These are phyloP conservation scores for Drechslera avenae DNA, from an alignment of 2,329 filamentous ascomycete species.

Conservation along the genomic window DNA sequence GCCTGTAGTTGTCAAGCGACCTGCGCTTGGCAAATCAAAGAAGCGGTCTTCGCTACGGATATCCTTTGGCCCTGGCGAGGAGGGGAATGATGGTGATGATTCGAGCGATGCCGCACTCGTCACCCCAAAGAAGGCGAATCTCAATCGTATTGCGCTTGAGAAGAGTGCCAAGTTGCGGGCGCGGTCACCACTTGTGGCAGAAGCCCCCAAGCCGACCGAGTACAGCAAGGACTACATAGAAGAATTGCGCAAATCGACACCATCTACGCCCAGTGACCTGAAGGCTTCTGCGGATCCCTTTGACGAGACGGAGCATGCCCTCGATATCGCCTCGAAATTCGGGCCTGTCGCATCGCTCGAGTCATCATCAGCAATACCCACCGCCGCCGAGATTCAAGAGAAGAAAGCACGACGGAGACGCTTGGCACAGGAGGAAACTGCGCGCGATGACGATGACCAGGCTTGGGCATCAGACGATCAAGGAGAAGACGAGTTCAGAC, in stretches of 20 bases:
- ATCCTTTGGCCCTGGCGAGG: slow-evolving; percentile 72
- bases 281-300: slow-evolving; percentile 32
- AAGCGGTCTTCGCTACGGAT: slow-evolving; percentile 77
- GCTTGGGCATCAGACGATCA: slow-evolving; percentile 50
- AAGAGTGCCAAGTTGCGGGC: slow-evolving; percentile 68
- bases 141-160: slow-evolving; percentile 69
- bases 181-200: slow-evolving; percentile 53
- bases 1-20: slow-evolving; percentile 59
- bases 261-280: slow-evolving; percentile 74
- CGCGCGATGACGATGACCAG: slow-evolving; percentile 56
- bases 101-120: slow-evolving; percentile 58
- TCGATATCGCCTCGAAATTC: slow-evolving; percentile 60
- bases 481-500: slow-evolving; percentile 48
- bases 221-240: slow-evolving; percentile 88
- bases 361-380: slow-evolving; percentile 65
- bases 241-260: slow-evolving; percentile 84
- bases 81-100: slow-evolving; percentile 58
- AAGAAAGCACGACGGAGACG: slow-evolving; percentile 89
- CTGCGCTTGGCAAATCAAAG: slow-evolving; percentile 58
- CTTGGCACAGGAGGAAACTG: slow-evolving; percentile 72
- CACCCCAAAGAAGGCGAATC: slow-evolving; percentile 65
- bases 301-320: slow-evolving; percentile 51
- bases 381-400: slow-evolving; percentile 82
- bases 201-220: slow-evolving; percentile 60
- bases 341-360: slow-evolving; percentile 55